Conservation (phyloP, 768 basidiomycete genomes). For the Leccinum boreale region DNA sequence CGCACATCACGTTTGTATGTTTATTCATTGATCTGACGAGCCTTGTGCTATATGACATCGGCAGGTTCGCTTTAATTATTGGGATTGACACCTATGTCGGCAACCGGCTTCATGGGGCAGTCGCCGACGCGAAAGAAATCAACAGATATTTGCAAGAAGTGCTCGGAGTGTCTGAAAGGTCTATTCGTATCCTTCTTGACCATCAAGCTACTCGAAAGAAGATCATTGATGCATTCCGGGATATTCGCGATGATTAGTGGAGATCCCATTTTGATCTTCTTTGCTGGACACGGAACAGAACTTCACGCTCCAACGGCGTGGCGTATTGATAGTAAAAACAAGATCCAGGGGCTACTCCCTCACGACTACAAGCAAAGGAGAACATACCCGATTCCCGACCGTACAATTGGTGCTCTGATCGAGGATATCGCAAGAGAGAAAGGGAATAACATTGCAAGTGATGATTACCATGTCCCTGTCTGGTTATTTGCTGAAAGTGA, state of each 20-base stretch:
- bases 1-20: neutral
- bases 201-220: slow-evolving; percentile 33
- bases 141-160: slow-evolving; percentile 29
- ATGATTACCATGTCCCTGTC: neutral
- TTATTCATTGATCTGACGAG: neutral
- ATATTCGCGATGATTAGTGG: slow-evolving; percentile 27
- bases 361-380: slow-evolving; percentile 23
- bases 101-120: slow-evolving; percentile 33
- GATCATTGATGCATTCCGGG: slow-evolving; percentile 29
- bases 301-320: slow-evolving; percentile 27
- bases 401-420: slow-evolving; percentile 37
- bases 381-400: slow-evolving; percentile 40
- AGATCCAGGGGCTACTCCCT: slow-evolving; percentile 32
- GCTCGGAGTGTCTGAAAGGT: slow-evolving; percentile 29
- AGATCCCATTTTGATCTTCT: slow-evolving; percentile 41
- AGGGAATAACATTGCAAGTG: slow-evolving; percentile 44
- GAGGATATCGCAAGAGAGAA: slow-evolving; percentile 35
- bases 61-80: slow-evolving; percentile 39
- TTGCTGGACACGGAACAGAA: slow-evolving; percentile 42
- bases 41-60: too few species aligned
- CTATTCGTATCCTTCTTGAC: slow-evolving; percentile 39
- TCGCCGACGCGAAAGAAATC: slow-evolving; percentile 39
- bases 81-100: slow-evolving; percentile 40
- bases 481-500: neutral
- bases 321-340: slow-evolving; percentile 11